Percentiles rank a stretch among this genome's conserved stretches.
Evolutionary conservation across 208 protist genomes (phyloP).

Genomic region (Spongospora subterranea): DNA sequence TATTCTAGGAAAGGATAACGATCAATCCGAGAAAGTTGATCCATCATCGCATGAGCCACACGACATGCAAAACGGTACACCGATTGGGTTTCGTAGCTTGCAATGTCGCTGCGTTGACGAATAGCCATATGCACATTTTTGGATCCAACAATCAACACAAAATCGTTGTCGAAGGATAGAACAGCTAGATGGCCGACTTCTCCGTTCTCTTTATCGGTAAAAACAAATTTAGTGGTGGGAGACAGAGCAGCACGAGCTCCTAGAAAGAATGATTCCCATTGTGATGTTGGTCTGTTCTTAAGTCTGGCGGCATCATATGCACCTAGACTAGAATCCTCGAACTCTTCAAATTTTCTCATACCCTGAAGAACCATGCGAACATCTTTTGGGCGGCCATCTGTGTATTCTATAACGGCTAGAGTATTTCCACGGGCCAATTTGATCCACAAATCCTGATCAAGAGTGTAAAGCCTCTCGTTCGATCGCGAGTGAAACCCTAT

Average conservation of each 20-base stretch:
- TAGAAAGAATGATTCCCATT: background rate
- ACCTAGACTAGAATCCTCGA: background rate
- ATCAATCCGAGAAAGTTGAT: background rate
- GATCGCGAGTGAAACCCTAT: too few relatives aligned
- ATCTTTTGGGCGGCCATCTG: background rate
- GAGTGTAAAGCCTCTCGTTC: background rate
- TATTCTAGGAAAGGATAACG: background rate
- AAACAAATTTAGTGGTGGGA: background rate
- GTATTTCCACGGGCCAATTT: constrained; percentile 11
- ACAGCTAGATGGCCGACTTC: constrained; percentile 25
- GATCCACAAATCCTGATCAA: background rate
- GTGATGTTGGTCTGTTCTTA: background rate
- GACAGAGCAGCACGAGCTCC: background rate
- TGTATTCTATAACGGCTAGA: background rate
- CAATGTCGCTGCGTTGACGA: background rate
- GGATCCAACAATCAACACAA: background rate
- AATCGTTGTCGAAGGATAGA: background rate
- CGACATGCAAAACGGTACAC: background rate
- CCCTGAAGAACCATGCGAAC: constrained; percentile 19
- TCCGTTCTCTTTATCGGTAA: constrained; percentile 46
- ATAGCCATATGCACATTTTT: constrained; percentile 28
- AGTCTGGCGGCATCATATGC: background rate
- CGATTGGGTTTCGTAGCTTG: background rate
- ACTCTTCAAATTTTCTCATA: background rate
- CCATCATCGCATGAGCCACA: background rate